Percentiles rank a stretch among this genome's conserved stretches.
phyloP scores from a whole-genome alignment of 495 filamentous ascomycete genomes.

The Aspergillus wentii region DNA sequence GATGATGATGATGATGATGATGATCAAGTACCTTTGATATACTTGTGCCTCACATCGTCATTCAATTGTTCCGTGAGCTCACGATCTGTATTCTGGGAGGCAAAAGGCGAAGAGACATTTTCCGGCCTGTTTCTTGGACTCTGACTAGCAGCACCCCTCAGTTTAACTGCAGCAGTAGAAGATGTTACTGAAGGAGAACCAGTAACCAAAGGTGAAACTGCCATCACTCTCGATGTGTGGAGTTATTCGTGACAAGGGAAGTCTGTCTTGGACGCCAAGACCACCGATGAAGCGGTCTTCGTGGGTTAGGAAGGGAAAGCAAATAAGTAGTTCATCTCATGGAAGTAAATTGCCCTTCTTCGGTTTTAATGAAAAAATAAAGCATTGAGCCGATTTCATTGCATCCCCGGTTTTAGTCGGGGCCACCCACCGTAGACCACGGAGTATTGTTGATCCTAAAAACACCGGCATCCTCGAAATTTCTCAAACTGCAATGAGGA shows the following conservation, averaged over 20 bases:
- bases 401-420: no score
- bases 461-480: slow-evolving; percentile 22
- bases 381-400: no score
- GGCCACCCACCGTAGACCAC: no score
- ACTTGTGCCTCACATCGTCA: slow-evolving; percentile 78
- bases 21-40: slow-evolving; percentile 84
- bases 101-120: slow-evolving; percentile 7
- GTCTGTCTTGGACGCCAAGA: no score
- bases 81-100: slow-evolving; percentile 19
- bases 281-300: no score
- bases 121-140: slow-evolving; percentile 17
- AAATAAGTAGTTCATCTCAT: no score
- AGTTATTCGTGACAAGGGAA: no score
- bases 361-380: no score
- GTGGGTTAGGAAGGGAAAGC: no score
- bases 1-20: no score
- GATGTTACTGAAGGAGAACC: slow-evolving; percentile 30
- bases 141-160: slow-evolving; percentile 32
- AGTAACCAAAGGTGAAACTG: slow-evolving; percentile 38
- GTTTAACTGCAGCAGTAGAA: slow-evolving; percentile 29
- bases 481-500: slow-evolving; percentile 17
- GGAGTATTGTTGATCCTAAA: slow-evolving; percentile 36
- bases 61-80: slow-evolving; percentile 87
- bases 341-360: no score
- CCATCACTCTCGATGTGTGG: no score